A percentile compares a stretch with the other conserved stretches of the same genome.
phyloP scores from a whole-genome alignment of 2,329 filamentous ascomycete species.

The Cladosporium cucumerinum region DNA sequence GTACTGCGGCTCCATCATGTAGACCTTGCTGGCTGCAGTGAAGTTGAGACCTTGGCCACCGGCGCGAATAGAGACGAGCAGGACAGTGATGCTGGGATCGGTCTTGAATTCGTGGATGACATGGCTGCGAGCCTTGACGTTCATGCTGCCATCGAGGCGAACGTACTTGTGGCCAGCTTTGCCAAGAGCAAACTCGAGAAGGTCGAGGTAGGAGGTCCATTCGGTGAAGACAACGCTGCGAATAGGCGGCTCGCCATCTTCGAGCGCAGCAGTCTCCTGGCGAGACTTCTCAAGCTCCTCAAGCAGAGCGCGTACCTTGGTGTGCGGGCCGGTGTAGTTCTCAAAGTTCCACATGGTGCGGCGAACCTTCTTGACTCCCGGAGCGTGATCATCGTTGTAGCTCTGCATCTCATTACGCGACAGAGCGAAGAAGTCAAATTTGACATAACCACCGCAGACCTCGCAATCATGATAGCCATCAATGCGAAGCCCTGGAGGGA shows the following conservation, averaged over 20 bases:
- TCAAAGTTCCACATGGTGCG: constrained; percentile 58
- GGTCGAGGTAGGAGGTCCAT: constrained; percentile 93
- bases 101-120: constrained; percentile 77
- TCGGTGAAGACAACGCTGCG: constrained; percentile 85
- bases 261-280: constrained; percentile 58
- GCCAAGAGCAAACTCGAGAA: constrained; percentile 79
- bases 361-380: constrained; percentile 46
- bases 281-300: constrained; percentile 67
- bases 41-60: constrained; percentile 90
- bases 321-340: constrained; percentile 80
- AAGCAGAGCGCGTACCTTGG: constrained; percentile 82
- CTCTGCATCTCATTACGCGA: constrained; percentile 53
- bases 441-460: constrained; percentile 63
- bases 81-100: constrained; percentile 68
- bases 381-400: constrained; percentile 53
- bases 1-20: constrained; percentile 98
- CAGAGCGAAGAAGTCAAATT: constrained; percentile 65
- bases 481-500: constrained; percentile 34
- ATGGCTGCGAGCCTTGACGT: constrained; percentile 65
- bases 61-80: constrained; percentile 88
- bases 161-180: constrained; percentile 64
- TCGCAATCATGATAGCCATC: constrained; percentile 60
- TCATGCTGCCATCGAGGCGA: constrained; percentile 90
- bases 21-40: constrained; percentile 79
- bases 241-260: constrained; percentile 65